Conservation (phyloP, 1,284 basidiomycete species). For the Ceratobasidium sp. region DNA sequence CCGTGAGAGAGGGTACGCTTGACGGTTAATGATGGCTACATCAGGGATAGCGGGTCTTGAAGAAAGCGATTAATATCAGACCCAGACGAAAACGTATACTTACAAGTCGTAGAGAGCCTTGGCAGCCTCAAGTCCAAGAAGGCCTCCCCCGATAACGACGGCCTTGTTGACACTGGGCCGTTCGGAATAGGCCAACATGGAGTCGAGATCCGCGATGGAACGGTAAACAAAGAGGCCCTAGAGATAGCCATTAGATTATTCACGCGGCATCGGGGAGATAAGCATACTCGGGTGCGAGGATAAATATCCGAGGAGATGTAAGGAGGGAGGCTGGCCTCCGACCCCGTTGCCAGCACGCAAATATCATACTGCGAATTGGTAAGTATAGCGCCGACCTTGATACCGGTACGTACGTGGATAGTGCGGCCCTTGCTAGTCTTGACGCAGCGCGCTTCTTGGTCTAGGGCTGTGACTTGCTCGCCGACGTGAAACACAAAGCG, state of each 20-base stretch:
- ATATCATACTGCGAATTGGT: constrained; percentile 60
- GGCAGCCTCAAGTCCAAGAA: constrained; percentile 76
- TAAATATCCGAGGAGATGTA: constrained; percentile 57
- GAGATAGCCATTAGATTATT: neutral
- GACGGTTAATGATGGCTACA: constrained; percentile 66
- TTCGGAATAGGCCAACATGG: constrained; percentile 64
- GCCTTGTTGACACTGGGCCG: constrained; percentile 56
- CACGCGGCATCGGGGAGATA: neutral
- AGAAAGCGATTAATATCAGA: neutral
- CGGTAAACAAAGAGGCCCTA: constrained; percentile 75
- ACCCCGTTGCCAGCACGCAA: constrained; percentile 75
- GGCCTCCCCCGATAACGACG: constrained; percentile 72
- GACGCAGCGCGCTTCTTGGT: constrained; percentile 55
- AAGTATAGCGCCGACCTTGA: neutral
- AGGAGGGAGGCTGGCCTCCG: constrained; percentile 68
- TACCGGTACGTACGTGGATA: neutral
- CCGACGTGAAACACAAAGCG: constrained; percentile 61
- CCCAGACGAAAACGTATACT: constrained; percentile 45
- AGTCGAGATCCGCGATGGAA: constrained; percentile 70
- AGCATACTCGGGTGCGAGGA: constrained; percentile 5
- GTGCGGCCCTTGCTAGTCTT: constrained; percentile 57
- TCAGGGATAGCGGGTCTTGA: constrained; percentile 49
- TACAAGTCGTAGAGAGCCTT: constrained; percentile 72
- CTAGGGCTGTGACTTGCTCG: constrained; percentile 61
- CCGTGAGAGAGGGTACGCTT: constrained; percentile 67